phyloP scores from a whole-genome alignment of 352 stramenopile genomes.

The Discostella stelligera region DNA sequence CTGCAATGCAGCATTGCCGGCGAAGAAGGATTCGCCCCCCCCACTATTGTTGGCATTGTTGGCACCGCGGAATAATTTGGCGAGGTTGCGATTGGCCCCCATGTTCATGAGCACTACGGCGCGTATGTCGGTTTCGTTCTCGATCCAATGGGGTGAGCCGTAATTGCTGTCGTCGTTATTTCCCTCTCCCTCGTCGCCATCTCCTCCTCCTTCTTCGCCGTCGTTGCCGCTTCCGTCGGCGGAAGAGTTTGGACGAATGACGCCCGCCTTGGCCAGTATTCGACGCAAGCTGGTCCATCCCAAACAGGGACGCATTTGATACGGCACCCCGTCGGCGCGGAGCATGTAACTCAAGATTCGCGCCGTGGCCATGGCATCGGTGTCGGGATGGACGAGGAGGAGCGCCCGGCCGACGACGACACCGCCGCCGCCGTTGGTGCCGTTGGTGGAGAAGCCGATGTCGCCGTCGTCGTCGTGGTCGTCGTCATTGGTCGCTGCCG shows the following conservation, averaged over 20 bases:
- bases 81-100: conserved; percentile 90
- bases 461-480: neutral
- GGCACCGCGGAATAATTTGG: conserved; percentile 80
- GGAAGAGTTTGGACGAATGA: conserved; percentile 57
- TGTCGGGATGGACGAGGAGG: conserved; percentile 91
- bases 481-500: neutral
- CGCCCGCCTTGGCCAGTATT: conserved; percentile 84
- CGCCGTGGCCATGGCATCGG: conserved; percentile 91
- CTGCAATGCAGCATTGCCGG: neutral
- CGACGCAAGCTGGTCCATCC: conserved; percentile 58
- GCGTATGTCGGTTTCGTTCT: conserved; percentile 83
- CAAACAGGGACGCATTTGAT: conserved; percentile 77
- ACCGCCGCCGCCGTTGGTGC: neutral
- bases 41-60: neutral
- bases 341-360: conserved; percentile 91
- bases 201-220: conserved; percentile 60
- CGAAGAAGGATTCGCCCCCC: neutral
- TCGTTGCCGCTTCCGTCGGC: conserved; percentile 25
- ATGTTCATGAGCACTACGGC: conserved; percentile 93
- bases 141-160: conserved; percentile 19
- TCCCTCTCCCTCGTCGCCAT: conserved; percentile 73
- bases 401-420: conserved; percentile 84
- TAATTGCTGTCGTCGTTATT: conserved; percentile 72
- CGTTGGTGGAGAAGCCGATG: neutral
- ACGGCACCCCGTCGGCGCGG: conserved; percentile 79